These are phyloP conservation scores for Diaporthe batatas DNA, from an alignment of 2,329 filamentous ascomycete species.

Conservation along the genomic window DNA sequence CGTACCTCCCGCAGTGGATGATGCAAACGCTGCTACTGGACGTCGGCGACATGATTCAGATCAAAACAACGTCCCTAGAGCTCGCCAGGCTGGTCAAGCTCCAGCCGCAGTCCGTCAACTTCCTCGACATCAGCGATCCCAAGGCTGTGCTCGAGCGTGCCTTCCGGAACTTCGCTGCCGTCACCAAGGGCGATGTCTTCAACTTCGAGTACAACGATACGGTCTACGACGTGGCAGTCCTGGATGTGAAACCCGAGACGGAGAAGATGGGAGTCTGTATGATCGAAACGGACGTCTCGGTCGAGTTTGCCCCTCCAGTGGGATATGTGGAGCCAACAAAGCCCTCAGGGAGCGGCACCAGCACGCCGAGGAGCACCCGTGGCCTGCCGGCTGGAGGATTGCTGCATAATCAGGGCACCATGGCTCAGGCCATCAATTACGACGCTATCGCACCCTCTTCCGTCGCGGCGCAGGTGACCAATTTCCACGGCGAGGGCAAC, in stretches of 20 bases:
- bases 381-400: conserved; percentile 78
- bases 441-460: conserved; percentile 86
- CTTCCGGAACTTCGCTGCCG: conserved; percentile 51
- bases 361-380: conserved; percentile 79
- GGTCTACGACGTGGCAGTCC: conserved; percentile 90
- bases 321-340: conserved; percentile 92
- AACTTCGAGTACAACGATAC: conserved; percentile 97
- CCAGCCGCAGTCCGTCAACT: conserved; percentile 91
- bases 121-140: conserved; percentile 96
- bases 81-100: conserved; percentile 95
- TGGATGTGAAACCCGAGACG: conserved; percentile 90
- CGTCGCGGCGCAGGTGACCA: conserved; percentile 76
- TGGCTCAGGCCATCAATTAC: conserved; percentile 99
- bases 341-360: conserved; percentile 77
- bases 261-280: conserved; percentile 91
- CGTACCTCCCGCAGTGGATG: conserved; percentile 97
- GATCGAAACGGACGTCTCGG: conserved; percentile 94
- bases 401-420: conserved; percentile 87
- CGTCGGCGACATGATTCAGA: conserved; percentile 92
- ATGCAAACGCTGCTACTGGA: conserved; percentile 94
- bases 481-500: conserved; percentile 85
- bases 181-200: conserved; percentile 86
- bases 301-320: conserved; percentile 94
- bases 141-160: conserved; percentile 96
- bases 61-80: conserved; percentile 93